Base-by-base conservation (phyloP, 345 rosid species). In the Citrus sp. region DNA sequence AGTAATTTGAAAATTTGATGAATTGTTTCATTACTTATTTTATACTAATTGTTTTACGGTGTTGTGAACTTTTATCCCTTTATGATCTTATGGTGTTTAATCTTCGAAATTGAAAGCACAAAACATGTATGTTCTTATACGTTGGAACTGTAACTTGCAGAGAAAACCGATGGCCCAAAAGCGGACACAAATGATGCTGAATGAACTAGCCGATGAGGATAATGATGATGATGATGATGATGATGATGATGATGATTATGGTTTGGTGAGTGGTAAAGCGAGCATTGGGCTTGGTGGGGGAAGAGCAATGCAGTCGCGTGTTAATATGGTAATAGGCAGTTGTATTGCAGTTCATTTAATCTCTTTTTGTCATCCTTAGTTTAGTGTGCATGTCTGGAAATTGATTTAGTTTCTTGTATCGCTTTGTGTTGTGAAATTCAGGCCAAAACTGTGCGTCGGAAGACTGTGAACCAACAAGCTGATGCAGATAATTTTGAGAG, bases 271-370 rank as follows among this genome's bases (percentile, higher is more conserved):
- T 84, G 82, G 78, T 63, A 83, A 59, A 46, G 80, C 84, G 7
- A 84, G 87, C 55, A 84, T 88, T 70, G 89, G 92, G 75, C 91
- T 85, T 82, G 89, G 80, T 16, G 85, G 87, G 71, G 92, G 89
- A 81, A 85, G 87, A 65, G 72, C 87, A 78, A 79, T 81, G 83
- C 82, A 72, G 70, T 54, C 89, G 6, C 85, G 85, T 75, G 73
- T 89, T 80, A 86, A 88, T 69, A 73, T 79, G 90, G 92, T 89
- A 85, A 85, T 73, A 68, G 32, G 13, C 32, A 7, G 55, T 40
- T 73, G 16, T 82, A 24, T 51, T 49, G 59, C 22, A 6, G 3
- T 13, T 9, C 28, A 27, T n/a, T 24, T 30, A 16, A 70, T 70
- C 59, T 54, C 73, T 27, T 27, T 68, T 10, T 6, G 7, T 34